phyloP scores from a whole-genome alignment of 2,329 filamentous ascomycete genomes.

The Penicillium sp. region DNA sequence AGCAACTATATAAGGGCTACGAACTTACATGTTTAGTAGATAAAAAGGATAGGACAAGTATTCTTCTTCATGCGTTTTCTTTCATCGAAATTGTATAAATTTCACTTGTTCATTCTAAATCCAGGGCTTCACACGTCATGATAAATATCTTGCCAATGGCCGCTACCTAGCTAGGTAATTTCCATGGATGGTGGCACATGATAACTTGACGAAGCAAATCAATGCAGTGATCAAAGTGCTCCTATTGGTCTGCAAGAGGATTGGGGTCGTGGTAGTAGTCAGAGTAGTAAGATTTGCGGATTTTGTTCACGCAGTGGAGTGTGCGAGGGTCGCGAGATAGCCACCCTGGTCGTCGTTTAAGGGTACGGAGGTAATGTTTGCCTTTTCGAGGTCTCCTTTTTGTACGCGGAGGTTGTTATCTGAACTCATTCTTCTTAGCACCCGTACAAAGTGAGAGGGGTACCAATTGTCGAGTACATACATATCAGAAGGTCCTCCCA shows the following conservation, averaged over 20 bases:
- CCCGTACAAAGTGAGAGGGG: too few species aligned
- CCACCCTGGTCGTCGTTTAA: not conserved
- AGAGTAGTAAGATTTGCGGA: not conserved
- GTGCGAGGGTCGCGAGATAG: not conserved
- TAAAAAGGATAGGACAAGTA: too few species aligned
- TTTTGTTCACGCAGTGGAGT: conserved; percentile 4
- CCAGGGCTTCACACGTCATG: too few species aligned
- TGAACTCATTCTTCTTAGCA: not conserved
- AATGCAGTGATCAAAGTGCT: conserved; percentile 8
- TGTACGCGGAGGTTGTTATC: conserved; percentile 1
- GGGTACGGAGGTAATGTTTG: not conserved
- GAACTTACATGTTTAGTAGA: not conserved
- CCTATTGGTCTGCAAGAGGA: not conserved
- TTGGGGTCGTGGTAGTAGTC: conserved; percentile 14
- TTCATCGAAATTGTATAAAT: too few species aligned
- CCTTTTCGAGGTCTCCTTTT: not conserved
- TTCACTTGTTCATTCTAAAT: too few species aligned
- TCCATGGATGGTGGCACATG: conserved; percentile 10
- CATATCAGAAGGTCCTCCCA: not conserved
- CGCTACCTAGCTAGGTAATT: too few species aligned
- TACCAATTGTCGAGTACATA: not conserved
- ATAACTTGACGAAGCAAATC: conserved; percentile 6
- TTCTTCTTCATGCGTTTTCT: too few species aligned
- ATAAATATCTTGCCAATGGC: too few species aligned
- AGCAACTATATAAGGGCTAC: not conserved